Evolutionary conservation across 1,139 yeast genomes (phyloP).

Genomic region (Kodamaea sp.): DNA sequence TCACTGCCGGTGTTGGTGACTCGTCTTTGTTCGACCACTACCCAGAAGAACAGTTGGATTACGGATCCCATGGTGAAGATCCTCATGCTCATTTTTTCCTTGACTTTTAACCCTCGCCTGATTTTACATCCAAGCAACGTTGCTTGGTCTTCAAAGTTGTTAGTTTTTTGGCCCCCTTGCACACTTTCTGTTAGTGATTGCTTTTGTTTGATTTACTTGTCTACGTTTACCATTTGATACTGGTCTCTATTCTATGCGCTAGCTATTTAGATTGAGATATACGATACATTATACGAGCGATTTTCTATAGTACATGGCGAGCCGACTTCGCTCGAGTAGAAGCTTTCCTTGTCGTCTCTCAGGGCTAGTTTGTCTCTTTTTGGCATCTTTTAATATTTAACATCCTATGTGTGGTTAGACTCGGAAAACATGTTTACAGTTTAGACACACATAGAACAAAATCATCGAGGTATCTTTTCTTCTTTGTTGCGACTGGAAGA

Average conservation of each 20-base stretch:
- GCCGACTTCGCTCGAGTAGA: too few relatives aligned
- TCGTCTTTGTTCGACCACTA: conserved; percentile 62
- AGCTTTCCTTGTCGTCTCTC: too few relatives aligned
- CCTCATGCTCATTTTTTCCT: conserved; percentile 51
- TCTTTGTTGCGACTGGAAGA: conserved; percentile 94
- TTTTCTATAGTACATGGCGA: conserved; percentile 4
- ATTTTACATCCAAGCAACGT: too few relatives aligned
- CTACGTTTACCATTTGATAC: too few relatives aligned
- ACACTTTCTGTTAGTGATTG: too few relatives aligned
- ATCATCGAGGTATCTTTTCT: conserved; percentile 96
- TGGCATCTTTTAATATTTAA: too few relatives aligned
- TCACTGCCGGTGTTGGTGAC: conserved; percentile 63
- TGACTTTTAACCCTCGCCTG: conserved; percentile 54
- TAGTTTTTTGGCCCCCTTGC: too few relatives aligned
- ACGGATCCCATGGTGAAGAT: conserved; percentile 51
- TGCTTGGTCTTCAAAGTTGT: too few relatives aligned
- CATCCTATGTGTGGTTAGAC: conserved; percentile 19
- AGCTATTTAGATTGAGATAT: conserved; percentile 3
- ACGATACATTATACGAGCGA: conserved; percentile 2
- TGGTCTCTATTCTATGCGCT: conserved; percentile 3
- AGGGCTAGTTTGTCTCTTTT: neutral
- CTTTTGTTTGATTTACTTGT: too few relatives aligned
- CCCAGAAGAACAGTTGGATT: conserved; percentile 60
- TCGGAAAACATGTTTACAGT: conserved; percentile 76
- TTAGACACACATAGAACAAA: conserved; percentile 86